Evolutionary conservation across 2,329 filamentous ascomycete genomes (phyloP).

Genomic region (Neonectria ditissima): DNA sequence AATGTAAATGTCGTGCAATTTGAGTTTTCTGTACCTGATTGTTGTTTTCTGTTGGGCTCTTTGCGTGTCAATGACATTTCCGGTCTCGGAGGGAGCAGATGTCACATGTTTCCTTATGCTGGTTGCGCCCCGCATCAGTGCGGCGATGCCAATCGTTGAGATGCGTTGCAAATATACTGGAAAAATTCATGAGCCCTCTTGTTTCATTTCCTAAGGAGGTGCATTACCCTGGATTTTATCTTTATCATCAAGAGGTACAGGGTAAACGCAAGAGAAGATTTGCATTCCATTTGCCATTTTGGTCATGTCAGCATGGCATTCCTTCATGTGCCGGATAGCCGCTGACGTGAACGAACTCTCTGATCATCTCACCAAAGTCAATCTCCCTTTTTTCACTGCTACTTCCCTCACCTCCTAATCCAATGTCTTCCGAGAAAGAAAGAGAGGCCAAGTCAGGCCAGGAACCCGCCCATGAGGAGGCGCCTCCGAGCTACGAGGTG

Average conservation of each 20-base stretch:
- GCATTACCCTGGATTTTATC: not conserved
- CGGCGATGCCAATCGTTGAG: not conserved
- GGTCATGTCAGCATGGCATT: conserved; percentile 3
- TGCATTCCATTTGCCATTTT: not conserved
- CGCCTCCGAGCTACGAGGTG: conserved; percentile 16
- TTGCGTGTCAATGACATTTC: not conserved
- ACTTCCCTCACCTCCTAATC: not conserved
- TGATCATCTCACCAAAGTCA: not conserved
- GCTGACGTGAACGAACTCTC: not conserved
- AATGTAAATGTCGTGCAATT: not conserved
- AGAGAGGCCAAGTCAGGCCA: conserved; percentile 18
- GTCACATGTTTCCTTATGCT: not conserved
- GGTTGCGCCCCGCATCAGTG: not conserved
- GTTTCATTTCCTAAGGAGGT: no score
- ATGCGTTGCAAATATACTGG: no score
- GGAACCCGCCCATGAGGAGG: conserved; percentile 8
- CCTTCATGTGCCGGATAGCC: conserved; percentile 1
- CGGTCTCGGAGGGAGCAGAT: not conserved
- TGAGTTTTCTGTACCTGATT: not conserved
- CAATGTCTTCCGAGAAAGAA: conserved; percentile 17
- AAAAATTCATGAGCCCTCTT: no score
- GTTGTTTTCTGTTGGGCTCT: not conserved
- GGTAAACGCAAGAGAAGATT: not conserved
- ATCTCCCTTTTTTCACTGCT: not conserved
- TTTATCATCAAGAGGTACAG: not conserved